Base-by-base conservation (phyloP, 805 yeast species). In the Yamadazyma laniorum region DNA sequence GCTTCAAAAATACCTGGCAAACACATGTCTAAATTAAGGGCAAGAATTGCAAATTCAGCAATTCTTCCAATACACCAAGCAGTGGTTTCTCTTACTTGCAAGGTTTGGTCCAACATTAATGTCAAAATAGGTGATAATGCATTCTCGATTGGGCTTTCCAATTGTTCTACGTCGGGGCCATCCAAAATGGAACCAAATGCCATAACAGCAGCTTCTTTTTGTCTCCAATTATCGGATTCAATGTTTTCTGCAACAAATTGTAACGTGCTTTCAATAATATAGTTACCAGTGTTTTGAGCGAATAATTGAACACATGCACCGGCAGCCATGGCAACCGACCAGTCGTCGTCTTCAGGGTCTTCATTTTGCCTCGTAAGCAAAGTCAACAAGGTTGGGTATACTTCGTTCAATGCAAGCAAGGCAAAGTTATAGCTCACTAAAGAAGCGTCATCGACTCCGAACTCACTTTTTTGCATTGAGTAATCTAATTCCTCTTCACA, bases 241-340 rank as follows among this genome's bases (percentile, higher is more conserved):
- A 93, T 75, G 56, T 86, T 85, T 32, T 75, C 71, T 50, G 82
- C 90, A 22, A 93, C 96, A 67, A 89, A 93, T 39, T 72, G 75
- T 47, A 93, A 65, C 4, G 95, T 85, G 29, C 95, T 91, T 46
- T 81, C 85, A 30, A 91, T 87, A 26, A 93, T 90, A 48, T 80
- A 81, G 56, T 84, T 80, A 11, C 91, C 95, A 34, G 95, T 85
- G 54, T 84, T 80, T 61, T 85, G 95, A 3, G 99, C 96, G 64
- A 87, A 90, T 45, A 93, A 74, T 67, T 88, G 96, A 56, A 93
- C 70, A 65, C 98, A 93, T 11, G 97, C 90, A 54, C 96, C 99
- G 1, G 99, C 96, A 35, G 98, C 97, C 98, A 91, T 91, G 7
- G 96, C 80, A 29, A 88, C 95, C 43, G 90, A 86, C 99, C 99